Conservation (phyloP, 2,329 filamentous ascomycete genomes). For the Magnaporthales sp. region DNA sequence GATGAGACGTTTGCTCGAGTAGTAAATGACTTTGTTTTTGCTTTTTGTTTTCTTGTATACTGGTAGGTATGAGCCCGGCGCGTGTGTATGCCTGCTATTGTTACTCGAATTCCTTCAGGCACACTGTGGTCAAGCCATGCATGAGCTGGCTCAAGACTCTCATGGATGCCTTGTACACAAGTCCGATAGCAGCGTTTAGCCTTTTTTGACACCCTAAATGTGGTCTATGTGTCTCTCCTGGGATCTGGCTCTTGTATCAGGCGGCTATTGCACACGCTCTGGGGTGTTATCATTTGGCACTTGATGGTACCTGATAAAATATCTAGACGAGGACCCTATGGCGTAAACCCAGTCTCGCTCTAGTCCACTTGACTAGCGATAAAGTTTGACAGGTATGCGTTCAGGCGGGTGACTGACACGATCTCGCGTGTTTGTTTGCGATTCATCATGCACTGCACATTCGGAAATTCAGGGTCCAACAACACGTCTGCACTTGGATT, state of each 20-base stretch:
- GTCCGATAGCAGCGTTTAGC: not conserved
- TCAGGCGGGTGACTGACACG: no score
- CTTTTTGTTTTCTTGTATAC: not conserved
- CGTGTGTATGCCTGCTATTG: not conserved
- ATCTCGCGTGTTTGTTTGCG: no score
- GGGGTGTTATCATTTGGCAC: no score
- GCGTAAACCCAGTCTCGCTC: no score
- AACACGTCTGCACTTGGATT: no score
- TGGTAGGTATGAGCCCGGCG: not conserved
- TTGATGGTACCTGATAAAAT: no score
- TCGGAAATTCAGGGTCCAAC: no score
- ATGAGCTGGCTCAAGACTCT: not conserved
- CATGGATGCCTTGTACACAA: not conserved
- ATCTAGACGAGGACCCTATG: no score
- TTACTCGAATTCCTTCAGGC: not conserved
- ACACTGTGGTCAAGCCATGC: not conserved
- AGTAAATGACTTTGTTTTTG: not conserved
- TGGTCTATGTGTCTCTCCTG: not conserved
- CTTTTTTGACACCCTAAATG: not conserved
- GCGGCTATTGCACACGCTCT: no score
- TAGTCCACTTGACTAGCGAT: no score
- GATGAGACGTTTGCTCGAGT: not conserved
- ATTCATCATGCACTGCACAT: no score
- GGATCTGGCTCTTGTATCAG: not conserved
- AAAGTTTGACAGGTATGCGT: no score